Base-by-base conservation (phyloP, 805 yeast species). In the Scheffersomyces amazonensis region DNA sequence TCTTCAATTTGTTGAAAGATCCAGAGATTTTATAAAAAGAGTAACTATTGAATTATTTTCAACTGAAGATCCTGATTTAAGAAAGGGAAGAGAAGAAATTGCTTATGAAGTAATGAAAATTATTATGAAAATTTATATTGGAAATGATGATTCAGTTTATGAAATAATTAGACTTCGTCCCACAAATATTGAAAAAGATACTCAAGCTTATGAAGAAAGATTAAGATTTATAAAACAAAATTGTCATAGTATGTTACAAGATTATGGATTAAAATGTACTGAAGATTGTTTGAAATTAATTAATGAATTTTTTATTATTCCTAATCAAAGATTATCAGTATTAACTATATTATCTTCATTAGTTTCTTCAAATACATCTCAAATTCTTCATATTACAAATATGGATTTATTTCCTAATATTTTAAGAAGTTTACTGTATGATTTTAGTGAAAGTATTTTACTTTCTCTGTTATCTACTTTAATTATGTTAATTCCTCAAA, bases 201-300 rank as follows among this genome's bases (percentile, higher is more conserved):
- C 57, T n/a, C 74, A 66, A 16, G 64, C 57, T 18, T 53, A 56
- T 21, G 71, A 64, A 34, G 87, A 81, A 50, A 56, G 82, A 12
- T 47, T 60, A 12, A 55, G 85, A 22, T 77, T 74, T 42, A 62
- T 75, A 7, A 61, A 64, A 30, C 55, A 55, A 37, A 79, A 78
- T 48, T 66, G 76, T 35, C 54, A 64, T 10, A 41, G 41, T 1
- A 36, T 78, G 15, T 52, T 80, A 10, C 47, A 54, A 1, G 64
- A 61, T n/a, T 75, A 63, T 56, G 80, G 75, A 2, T 47, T 56
- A n/a, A 52, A 53, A 21, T 49, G 66, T 27, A 62, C 77, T 1
- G 47, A 42, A 29, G 48, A 43, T 1, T 71, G 72, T 40, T 67
- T 73, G 44, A 43, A 46, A 1, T 40, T 65, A 12, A 34, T 77